These are phyloP conservation scores for Colletotrichum brevisporum DNA, from an alignment of 2,329 filamentous ascomycete genomes.

Conservation along the genomic window DNA sequence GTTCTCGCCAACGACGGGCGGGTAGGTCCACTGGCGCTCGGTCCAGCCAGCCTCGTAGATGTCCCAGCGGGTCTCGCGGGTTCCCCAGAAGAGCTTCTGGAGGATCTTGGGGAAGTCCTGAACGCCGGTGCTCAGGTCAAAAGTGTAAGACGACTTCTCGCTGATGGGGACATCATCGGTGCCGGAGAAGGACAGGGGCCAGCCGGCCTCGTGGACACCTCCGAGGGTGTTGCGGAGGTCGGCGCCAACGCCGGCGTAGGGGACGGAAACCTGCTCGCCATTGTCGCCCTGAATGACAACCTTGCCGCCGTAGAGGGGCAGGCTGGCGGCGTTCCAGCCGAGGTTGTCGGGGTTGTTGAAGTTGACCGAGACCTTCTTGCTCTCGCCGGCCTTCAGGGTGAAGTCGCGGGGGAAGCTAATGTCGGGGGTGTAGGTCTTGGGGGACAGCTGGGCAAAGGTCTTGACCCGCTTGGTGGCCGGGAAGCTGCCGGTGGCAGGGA, in stretches of 20 bases:
- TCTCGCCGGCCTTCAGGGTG: conserved; percentile 46
- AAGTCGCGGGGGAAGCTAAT: conserved; percentile 43
- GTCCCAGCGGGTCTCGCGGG: conserved; percentile 44
- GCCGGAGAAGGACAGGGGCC: conserved; percentile 33
- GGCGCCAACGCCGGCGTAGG: conserved; percentile 51
- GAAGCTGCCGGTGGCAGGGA: conserved; percentile 19
- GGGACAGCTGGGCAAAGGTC: conserved; percentile 44
- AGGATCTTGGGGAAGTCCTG: conserved; percentile 44
- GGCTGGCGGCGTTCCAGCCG: conserved; percentile 44
- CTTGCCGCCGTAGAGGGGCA: conserved; percentile 54
- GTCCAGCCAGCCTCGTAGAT: conserved; percentile 47
- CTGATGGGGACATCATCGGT: conserved; percentile 32
- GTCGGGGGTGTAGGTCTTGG: conserved; percentile 40
- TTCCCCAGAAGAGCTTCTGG: conserved; percentile 44
- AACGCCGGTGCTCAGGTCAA: conserved; percentile 38
- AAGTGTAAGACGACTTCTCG: conserved; percentile 26
- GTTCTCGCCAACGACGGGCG: conserved; percentile 46
- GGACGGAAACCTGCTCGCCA: conserved; percentile 58
- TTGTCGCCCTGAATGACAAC: conserved; percentile 53
- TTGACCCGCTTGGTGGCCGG: conserved; percentile 39
- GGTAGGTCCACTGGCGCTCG: conserved; percentile 47
- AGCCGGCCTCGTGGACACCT: conserved; percentile 39
- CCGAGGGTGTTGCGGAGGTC: conserved; percentile 38
- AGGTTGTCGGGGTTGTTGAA: conserved; percentile 47
- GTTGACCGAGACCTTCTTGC: conserved; percentile 44